Evolutionary conservation across 495 filamentous ascomycete genomes (phyloP).

Genomic region (Penicillium diatomitis): DNA sequence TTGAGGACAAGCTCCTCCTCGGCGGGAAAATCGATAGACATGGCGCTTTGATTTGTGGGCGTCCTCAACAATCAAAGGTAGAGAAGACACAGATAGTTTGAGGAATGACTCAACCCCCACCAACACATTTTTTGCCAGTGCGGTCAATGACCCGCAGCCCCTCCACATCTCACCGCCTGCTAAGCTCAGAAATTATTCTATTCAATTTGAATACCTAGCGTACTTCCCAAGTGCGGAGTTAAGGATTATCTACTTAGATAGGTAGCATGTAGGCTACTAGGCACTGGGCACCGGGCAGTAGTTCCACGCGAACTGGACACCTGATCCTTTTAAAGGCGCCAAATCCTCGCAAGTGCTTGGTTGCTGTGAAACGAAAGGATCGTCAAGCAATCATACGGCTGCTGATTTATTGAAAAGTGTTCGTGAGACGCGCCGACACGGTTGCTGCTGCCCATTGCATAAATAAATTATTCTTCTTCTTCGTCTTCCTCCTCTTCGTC

Average conservation of each 20-base stretch:
- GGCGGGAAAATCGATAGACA: conserved; percentile 87
- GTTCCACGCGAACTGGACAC: conserved; percentile 7
- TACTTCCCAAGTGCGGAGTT: no score
- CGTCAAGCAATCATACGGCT: no score
- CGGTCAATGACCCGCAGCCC: conserved; percentile 4
- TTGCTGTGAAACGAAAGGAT: no score
- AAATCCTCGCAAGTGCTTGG: no score
- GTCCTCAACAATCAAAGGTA: conserved; percentile 7
- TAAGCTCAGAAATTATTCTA: background rate
- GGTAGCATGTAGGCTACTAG: background rate
- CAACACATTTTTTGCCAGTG: conserved; percentile 23
- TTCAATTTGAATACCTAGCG: no score
- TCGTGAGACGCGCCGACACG: no score
- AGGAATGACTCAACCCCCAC: conserved; percentile 31
- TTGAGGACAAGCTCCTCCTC: conserved; percentile 77
- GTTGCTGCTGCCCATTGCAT: background rate
- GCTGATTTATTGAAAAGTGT: no score
- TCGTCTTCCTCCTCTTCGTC: conserved; percentile 55
- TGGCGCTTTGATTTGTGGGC: conserved; percentile 26
- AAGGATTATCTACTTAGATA: no score
- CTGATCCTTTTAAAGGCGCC: background rate
- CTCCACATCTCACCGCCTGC: conserved; percentile 7
- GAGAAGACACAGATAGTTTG: conserved; percentile 21
- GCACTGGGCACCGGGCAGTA: background rate
- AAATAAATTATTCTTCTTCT: conserved; percentile 35